Percentiles rank a stretch among this genome's conserved stretches.
These are phyloP conservation scores for Glycyrrhiza uralensis DNA, from an alignment of 306 rosid genomes.

Conservation along the genomic window DNA sequence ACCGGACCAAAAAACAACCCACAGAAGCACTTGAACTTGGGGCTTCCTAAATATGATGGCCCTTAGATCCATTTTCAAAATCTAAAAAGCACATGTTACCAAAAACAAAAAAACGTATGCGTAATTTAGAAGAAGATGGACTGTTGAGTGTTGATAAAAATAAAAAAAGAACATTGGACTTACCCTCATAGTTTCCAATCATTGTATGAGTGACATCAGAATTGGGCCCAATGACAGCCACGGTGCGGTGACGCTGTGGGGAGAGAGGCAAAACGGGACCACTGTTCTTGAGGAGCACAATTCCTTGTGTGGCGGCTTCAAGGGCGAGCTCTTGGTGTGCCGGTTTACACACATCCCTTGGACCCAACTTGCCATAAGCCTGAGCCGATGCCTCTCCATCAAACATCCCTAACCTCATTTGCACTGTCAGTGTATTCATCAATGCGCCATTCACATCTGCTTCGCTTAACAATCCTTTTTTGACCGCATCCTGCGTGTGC, in stretches of 20 bases:
- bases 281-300: conserved; percentile 75
- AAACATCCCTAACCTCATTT: conserved; percentile 92
- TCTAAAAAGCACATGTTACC: no score
- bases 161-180: background rate
- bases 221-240: conserved; percentile 92
- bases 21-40: no score
- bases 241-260: conserved; percentile 40
- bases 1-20: no score
- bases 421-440: conserved; percentile 62
- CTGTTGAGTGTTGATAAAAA: no score
- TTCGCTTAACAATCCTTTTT: conserved; percentile 59
- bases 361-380: conserved; percentile 63
- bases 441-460: conserved; percentile 55
- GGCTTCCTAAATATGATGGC: no score
- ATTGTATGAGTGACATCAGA: conserved; percentile 63
- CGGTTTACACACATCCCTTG: conserved; percentile 69
- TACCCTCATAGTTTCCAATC: conserved; percentile 93
- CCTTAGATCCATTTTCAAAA: no score
- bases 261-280: conserved; percentile 65
- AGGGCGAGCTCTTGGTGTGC: conserved; percentile 69
- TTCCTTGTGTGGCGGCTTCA: conserved; percentile 81
- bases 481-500: conserved; percentile 69
- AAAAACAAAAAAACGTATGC: no score
- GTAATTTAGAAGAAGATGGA: no score
- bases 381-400: conserved; percentile 65